Conservation (phyloP, 2,329 filamentous ascomycete genomes). For the Colletotrichum salicis region DNA sequence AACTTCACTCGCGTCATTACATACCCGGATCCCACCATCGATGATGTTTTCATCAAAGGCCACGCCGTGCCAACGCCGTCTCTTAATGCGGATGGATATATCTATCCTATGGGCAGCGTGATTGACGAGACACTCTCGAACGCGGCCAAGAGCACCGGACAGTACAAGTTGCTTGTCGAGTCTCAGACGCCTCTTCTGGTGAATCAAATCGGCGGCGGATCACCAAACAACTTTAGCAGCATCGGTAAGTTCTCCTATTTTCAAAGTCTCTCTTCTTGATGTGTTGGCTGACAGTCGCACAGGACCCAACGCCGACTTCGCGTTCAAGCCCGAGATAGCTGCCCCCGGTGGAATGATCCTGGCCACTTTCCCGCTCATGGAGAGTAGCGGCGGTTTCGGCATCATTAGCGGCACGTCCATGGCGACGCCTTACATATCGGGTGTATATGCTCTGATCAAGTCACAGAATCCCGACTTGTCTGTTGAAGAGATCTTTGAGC, state of each 20-base stretch:
- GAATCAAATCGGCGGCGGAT: slow-evolving; percentile 23
- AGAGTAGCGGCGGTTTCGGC: slow-evolving; percentile 41
- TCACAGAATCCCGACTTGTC: slow-evolving; percentile 42
- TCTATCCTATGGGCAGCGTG: slow-evolving; percentile 26
- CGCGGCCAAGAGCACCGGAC: background rate
- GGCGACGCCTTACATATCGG: slow-evolving; percentile 48
- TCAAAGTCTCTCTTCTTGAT: background rate
- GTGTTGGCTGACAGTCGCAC: background rate
- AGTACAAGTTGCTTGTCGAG: slow-evolving; percentile 16
- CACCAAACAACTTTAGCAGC: slow-evolving; percentile 32
- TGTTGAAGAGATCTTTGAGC: slow-evolving; percentile 41
- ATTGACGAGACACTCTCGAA: slow-evolving; percentile 1
- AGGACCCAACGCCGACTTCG: slow-evolving; percentile 35
- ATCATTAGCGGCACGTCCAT: slow-evolving; percentile 50
- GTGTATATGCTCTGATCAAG: slow-evolving; percentile 48
- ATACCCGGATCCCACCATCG: slow-evolving; percentile 27
- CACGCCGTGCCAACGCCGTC: slow-evolving; percentile 21
- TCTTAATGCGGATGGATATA: slow-evolving; percentile 14
- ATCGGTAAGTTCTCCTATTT: slow-evolving; percentile 3
- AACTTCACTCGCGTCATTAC: slow-evolving; percentile 26
- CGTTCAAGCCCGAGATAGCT: slow-evolving; percentile 45
- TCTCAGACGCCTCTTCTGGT: slow-evolving; percentile 8
- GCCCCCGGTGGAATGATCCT: slow-evolving; percentile 49
- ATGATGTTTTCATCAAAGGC: slow-evolving; percentile 27
- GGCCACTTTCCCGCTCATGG: slow-evolving; percentile 46